phyloP scores from a whole-genome alignment of 2,329 filamentous ascomycete genomes.

The Curvularia sp. region DNA sequence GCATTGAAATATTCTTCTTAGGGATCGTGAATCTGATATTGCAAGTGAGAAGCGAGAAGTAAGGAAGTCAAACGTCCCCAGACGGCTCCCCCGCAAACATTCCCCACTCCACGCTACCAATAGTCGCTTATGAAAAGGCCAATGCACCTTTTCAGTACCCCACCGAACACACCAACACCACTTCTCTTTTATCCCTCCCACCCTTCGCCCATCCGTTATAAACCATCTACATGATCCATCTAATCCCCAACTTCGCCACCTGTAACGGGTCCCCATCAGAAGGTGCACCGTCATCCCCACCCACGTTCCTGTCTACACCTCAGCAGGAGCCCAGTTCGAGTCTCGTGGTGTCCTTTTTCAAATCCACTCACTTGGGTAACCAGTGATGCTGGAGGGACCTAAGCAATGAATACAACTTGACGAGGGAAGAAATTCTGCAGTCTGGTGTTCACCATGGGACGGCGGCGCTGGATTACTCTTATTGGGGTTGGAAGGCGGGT shows the following conservation, averaged over 20 bases:
- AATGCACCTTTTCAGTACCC: too few species aligned
- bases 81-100: not conserved
- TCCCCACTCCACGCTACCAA: not conserved
- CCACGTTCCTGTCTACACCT: constrained; percentile 40
- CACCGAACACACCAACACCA: not conserved
- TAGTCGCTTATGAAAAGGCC: not conserved
- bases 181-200: not conserved
- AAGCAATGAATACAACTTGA: constrained; percentile 54
- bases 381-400: constrained; percentile 52
- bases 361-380: constrained; percentile 51
- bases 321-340: constrained; percentile 54
- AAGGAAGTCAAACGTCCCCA: not conserved
- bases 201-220: fast-evolving
- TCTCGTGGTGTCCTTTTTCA: constrained; percentile 48
- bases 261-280: constrained; percentile 49
- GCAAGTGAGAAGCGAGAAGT: not conserved
- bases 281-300: constrained; percentile 46
- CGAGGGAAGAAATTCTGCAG: constrained; percentile 55
- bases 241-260: constrained; percentile 28
- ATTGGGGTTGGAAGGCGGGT: constrained; percentile 45
- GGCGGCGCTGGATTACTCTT: constrained; percentile 53
- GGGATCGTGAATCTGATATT: not conserved
- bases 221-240: constrained; percentile 5
- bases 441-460: constrained; percentile 52
- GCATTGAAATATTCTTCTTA: not conserved